Evolutionary conservation across 768 basidiomycete genomes (phyloP), one percentile per base, ranked within the genome.

Genomic region (Leucosporidium creatinivorum): DNA sequence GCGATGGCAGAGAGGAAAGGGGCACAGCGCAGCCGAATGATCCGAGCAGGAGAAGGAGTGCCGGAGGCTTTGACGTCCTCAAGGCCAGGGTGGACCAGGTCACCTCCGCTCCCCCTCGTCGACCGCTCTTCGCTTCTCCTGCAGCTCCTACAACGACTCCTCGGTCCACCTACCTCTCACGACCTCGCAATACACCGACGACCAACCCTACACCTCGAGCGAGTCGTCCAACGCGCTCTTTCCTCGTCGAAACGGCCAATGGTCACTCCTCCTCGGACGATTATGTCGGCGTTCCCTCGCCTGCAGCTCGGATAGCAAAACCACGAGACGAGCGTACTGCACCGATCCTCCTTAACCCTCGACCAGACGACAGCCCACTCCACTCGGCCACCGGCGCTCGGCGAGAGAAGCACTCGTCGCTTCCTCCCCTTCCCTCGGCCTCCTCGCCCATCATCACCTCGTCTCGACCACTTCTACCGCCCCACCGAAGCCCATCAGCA

Each of bases 271-370:
- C 58, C 15, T 65, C 63, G 3, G 69, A 71, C 50, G 66, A 70
- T 25, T 64, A 65, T 23, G 69, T 52, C 12, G 69, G 69, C 33
- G 69, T 71, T 5, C 69, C 69, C 2, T 19, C 36, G 5, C 23
- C 50, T 15, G 39, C 39, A 15, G 8, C 39, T 44, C 39, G 39
- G 39, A 44, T 44, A 44, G 39, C 39, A 44, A 7, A 13, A 17
- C 39, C 39, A 8, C 39, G 39, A 2, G 39, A 44, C 39, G 39
- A 44, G 25, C 25, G 28, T 9, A 50, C 61, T 26, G 50, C 31
- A 18, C 48, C 49, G 1, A 23, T 28, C 18, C 19, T 30, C 25
- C 19, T 8, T 4, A 13, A 10, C 51, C 21, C 50, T 30, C n/a
- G 18, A 7, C 26, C 10, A 26, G 26, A 50, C 23, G 48, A 33